These are phyloP conservation scores for Picea sitchensis DNA, from an alignment of 75 land plant genomes.

Conservation along the genomic window DNA sequence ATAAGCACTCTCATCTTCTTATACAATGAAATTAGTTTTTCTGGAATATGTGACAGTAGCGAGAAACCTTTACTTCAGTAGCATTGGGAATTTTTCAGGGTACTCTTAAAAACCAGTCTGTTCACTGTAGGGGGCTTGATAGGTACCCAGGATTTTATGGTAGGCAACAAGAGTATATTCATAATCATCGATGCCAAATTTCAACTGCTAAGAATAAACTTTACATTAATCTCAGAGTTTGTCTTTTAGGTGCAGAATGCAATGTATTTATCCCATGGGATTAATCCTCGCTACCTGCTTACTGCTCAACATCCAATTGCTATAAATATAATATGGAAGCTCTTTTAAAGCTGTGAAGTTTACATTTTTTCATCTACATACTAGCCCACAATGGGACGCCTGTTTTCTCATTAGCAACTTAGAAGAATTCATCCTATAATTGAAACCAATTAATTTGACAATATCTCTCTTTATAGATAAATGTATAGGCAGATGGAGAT, in stretches of 20 bases:
- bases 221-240: no score
- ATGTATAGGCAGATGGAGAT: not conserved
- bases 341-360: not conserved
- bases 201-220: no score
- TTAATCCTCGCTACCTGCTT: not conserved
- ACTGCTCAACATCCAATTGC: not conserved
- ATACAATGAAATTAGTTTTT: not conserved
- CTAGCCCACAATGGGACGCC: not conserved
- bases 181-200: no score
- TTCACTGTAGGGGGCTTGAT: no score
- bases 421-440: not conserved
- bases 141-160: no score
- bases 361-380: not conserved
- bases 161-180: no score
- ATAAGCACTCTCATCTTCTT: not conserved
- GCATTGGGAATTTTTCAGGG: not conserved
- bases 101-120: not conserved
- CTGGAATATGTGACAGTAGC: not conserved
- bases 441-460: not conserved
- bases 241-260: no score
- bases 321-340: not conserved
- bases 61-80: not conserved
- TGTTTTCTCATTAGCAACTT: not conserved
- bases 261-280: no score
- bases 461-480: not conserved